Evolutionary conservation across 148 eudicot species (phyloP).

Genomic region (Silene uniflora): DNA sequence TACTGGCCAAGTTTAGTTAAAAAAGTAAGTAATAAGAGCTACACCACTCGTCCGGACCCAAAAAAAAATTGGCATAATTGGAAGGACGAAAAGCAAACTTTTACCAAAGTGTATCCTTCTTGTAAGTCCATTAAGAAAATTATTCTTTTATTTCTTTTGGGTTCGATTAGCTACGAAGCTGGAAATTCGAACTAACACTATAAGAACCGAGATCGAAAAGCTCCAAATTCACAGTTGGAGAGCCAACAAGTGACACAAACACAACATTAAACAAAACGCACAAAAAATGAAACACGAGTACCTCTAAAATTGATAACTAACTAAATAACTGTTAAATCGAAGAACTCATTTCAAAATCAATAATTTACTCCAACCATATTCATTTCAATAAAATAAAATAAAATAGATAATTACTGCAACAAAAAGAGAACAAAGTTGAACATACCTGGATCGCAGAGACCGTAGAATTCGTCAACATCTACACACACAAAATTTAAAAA

Average conservation of each 20-base stretch:
- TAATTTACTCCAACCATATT: background rate
- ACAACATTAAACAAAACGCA: background rate
- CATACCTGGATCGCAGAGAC: constrained; percentile 91
- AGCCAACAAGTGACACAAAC: background rate
- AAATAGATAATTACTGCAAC: background rate
- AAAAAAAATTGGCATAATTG: background rate
- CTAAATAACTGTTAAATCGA: constrained; percentile 4
- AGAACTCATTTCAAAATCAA: constrained; percentile 1
- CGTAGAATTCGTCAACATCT: constrained; percentile 94
- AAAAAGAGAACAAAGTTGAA: background rate
- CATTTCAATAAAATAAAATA: too few species aligned
- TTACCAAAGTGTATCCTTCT: background rate
- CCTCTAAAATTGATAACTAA: background rate
- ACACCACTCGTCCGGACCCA: background rate
- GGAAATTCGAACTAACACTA: background rate
- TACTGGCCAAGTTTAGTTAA: background rate
- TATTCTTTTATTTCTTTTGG: background rate
- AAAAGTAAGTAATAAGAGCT: background rate
- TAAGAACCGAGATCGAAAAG: background rate
- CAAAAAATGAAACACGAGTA: background rate
- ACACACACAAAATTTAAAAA: background rate
- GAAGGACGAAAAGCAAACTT: background rate
- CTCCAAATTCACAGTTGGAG: background rate
- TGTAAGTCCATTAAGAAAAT: background rate
- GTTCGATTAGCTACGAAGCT: background rate